Evolutionary conservation across 2,329 filamentous ascomycete genomes (phyloP).

Genomic region (Nothopassalora personata): DNA sequence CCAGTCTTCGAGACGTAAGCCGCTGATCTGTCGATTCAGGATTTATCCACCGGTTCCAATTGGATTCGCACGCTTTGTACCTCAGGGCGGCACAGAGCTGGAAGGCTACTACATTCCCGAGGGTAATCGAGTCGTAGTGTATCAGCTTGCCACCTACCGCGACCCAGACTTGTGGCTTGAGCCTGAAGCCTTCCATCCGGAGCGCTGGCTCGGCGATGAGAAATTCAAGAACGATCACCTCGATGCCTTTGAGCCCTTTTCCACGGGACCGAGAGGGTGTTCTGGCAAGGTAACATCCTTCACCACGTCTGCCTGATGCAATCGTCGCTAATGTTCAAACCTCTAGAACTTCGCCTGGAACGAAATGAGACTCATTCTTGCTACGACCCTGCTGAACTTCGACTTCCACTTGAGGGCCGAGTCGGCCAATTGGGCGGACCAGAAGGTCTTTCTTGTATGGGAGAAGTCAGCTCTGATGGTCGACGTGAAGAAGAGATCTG

Average conservation of each 20-base stretch:
- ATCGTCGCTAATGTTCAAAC: neutral
- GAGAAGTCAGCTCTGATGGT: slow-evolving; percentile 26
- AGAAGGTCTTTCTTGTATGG: slow-evolving; percentile 27
- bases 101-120: slow-evolving; percentile 15
- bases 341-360: slow-evolving; percentile 31
- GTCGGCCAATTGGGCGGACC: slow-evolving; percentile 1
- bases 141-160: slow-evolving; percentile 19
- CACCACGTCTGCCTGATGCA: neutral
- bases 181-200: slow-evolving; percentile 25
- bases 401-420: slow-evolving; percentile 1
- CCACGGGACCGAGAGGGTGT: neutral
- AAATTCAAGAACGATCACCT: slow-evolving; percentile 26
- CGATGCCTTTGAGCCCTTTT: slow-evolving; percentile 15
- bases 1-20: no score
- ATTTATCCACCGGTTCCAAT: slow-evolving; percentile 33
- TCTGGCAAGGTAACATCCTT: neutral
- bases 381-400: slow-evolving; percentile 1
- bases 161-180: slow-evolving; percentile 12
- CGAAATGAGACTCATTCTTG: slow-evolving; percentile 32
- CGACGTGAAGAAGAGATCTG: no score
- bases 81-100: slow-evolving; percentile 18
- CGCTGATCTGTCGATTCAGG: slow-evolving; percentile 13
- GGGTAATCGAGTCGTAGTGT: slow-evolving; percentile 10
- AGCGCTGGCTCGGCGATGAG: slow-evolving; percentile 27
- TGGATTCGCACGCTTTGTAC: slow-evolving; percentile 22